These are phyloP conservation scores for Rugonectria rugulosa DNA, from an alignment of 2,329 filamentous ascomycete genomes.

Conservation along the genomic window DNA sequence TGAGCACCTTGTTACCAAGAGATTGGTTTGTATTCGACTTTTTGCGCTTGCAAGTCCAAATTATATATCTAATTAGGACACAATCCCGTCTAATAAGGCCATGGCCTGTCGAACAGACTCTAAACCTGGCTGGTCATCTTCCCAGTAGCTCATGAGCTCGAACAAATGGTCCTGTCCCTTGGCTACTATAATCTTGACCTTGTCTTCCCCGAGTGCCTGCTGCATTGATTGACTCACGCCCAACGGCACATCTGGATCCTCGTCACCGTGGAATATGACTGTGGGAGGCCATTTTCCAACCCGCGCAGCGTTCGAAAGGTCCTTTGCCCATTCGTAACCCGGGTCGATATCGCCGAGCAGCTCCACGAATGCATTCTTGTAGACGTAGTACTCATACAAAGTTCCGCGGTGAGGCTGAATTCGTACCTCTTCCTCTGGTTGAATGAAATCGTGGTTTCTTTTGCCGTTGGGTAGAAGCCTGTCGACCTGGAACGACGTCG, in stretches of 20 bases:
- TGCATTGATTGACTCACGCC: constrained; percentile 40
- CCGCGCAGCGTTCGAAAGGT: constrained; percentile 17
- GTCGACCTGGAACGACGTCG: constrained; percentile 35
- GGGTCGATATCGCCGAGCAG: constrained; percentile 41
- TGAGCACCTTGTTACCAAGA: too few relatives aligned
- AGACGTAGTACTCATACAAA: constrained; percentile 46
- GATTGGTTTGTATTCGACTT: too few relatives aligned
- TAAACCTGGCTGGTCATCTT: constrained; percentile 41
- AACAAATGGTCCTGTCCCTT: constrained; percentile 40
- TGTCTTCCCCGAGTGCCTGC: constrained; percentile 35
- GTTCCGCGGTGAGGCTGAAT: constrained; percentile 19
- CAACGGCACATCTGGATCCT: constrained; percentile 40
- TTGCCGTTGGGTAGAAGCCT: constrained; percentile 38
- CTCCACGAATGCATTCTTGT: constrained; percentile 40
- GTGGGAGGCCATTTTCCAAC: constrained; percentile 42
- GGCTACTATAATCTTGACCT: constrained; percentile 38
- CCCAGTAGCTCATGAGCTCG: constrained; percentile 40
- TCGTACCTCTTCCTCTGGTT: not conserved
- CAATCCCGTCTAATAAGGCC: constrained; percentile 33
- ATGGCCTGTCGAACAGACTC: constrained; percentile 36
- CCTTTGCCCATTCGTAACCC: constrained; percentile 42
- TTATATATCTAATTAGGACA: too few relatives aligned
- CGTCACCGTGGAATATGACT: constrained; percentile 44
- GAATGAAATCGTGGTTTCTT: constrained; percentile 35
- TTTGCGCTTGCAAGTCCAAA: too few relatives aligned